Evolutionary conservation across 371 early-diverging fungal genomes (phyloP).

Genomic region (Mucor irregularis): DNA sequence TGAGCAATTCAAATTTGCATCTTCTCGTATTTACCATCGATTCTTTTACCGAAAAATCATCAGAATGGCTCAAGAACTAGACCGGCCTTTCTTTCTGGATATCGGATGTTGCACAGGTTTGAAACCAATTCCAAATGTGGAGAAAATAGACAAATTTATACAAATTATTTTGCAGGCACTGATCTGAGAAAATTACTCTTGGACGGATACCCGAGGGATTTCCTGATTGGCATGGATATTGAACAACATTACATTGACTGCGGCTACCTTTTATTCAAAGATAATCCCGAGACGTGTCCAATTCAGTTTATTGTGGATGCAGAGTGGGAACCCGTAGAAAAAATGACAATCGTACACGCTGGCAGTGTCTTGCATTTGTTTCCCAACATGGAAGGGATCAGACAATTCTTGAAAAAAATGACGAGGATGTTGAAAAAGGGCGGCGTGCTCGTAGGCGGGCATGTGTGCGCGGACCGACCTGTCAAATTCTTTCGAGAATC

Average conservation of each 20-base stretch:
- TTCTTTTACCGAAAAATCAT: constrained; percentile 39
- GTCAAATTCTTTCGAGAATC: constrained; percentile 13
- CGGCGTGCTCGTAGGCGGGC: constrained; percentile 39
- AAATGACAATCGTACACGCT: constrained; percentile 26
- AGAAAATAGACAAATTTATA: neutral
- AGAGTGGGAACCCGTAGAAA: constrained; percentile 16
- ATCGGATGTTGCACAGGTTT: constrained; percentile 54
- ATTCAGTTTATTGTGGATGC: constrained; percentile 32
- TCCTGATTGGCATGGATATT: constrained; percentile 36
- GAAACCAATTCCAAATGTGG: neutral
- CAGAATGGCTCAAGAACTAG: constrained; percentile 17
- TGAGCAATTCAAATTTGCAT: constrained; percentile 35
- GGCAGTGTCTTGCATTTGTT: constrained; percentile 47
- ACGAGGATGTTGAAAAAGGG: constrained; percentile 22
- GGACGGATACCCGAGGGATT: constrained; percentile 41
- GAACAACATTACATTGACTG: constrained; percentile 33
- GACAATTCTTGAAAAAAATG: constrained; percentile 19
- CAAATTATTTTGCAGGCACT: no score
- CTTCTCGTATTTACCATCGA: constrained; percentile 31
- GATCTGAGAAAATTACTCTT: constrained; percentile 40
- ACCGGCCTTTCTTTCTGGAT: constrained; percentile 34
- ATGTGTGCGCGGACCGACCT: constrained; percentile 29
- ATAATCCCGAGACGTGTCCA: constrained; percentile 18
- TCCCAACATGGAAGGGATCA: constrained; percentile 9
- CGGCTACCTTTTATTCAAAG: constrained; percentile 39